A percentile compares a stretch with the other conserved stretches of the same genome.
phyloP scores from a whole-genome alignment of 768 basidiomycete genomes.

The Tylopilus sp. region DNA sequence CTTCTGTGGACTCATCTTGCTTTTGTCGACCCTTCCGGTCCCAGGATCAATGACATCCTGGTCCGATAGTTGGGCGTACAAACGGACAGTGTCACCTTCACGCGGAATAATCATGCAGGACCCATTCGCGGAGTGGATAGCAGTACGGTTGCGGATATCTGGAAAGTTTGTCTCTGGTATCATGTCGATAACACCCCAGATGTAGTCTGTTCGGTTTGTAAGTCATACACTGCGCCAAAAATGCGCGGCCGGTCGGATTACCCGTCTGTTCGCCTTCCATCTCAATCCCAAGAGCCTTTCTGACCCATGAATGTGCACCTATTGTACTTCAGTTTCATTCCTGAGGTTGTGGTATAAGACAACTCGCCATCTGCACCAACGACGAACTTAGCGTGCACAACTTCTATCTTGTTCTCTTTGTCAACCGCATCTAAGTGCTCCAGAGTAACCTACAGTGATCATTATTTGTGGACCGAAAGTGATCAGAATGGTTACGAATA shows the following conservation, averaged over 20 bases:
- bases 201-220: conserved; percentile 46
- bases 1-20: conserved; percentile 44
- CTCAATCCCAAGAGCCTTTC: conserved; percentile 40
- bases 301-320: conserved; percentile 48
- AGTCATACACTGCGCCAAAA: too few species aligned
- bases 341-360: neutral
- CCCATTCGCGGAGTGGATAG: conserved; percentile 66
- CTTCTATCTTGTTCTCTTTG: conserved; percentile 30
- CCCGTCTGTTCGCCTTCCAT: conserved; percentile 53
- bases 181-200: conserved; percentile 83
- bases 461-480: neutral
- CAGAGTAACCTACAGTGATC: conserved; percentile 12
- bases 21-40: conserved; percentile 54
- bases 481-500: neutral
- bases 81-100: conserved; percentile 60
- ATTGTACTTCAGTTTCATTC: too few species aligned
- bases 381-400: conserved; percentile 33
- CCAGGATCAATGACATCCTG: conserved; percentile 41
- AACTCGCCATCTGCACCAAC: conserved; percentile 33
- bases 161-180: conserved; percentile 74
- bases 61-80: conserved; percentile 68
- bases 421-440: conserved; percentile 22
- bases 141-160: conserved; percentile 62
- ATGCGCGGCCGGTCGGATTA: conserved; percentile 1
- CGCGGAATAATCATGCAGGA: conserved; percentile 75